Conservation (phyloP, 106 monocot species). For the Dendrobium chrysotoxum region DNA sequence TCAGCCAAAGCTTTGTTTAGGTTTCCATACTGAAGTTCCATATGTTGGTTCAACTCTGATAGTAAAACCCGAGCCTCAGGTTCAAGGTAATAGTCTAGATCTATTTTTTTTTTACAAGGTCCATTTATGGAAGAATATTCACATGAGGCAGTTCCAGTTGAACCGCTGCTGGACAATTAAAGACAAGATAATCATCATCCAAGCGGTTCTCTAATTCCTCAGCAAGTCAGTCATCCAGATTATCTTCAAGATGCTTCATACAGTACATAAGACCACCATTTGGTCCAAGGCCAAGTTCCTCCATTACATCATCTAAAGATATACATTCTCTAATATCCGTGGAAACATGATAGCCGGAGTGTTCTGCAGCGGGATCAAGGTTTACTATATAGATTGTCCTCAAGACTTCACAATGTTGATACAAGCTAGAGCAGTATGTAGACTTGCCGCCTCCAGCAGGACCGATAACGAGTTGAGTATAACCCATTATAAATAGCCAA, state of each 20-base stretch:
- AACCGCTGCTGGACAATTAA: constrained; percentile 96
- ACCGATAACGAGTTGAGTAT: constrained; percentile 86
- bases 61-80: constrained; percentile 71
- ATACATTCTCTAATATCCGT: constrained; percentile 91
- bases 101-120: constrained; percentile 72
- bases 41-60: constrained; percentile 70
- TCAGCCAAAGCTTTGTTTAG: constrained; percentile 84
- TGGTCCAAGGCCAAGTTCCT: constrained; percentile 79
- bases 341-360: constrained; percentile 73
- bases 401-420: constrained; percentile 62
- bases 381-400: constrained; percentile 73
- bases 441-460: constrained; percentile 97
- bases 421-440: constrained; percentile 88
- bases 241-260: constrained; percentile 87
- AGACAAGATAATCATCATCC: constrained; percentile 96
- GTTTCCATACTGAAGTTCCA: constrained; percentile 77
- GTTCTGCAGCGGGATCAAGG: constrained; percentile 89
- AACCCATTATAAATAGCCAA: constrained; percentile 45
- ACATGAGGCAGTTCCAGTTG: constrained; percentile 93
- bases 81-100: constrained; percentile 65
- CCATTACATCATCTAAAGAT: constrained; percentile 94
- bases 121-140: constrained; percentile 97
- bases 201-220: constrained; percentile 80
- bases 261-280: constrained; percentile 88
- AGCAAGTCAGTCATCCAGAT: constrained; percentile 80